A percentile compares a stretch with the other conserved stretches of the same genome.
phyloP scores from a whole-genome alignment of 2,329 filamentous ascomycete genomes.

The Trichoderma hamatum region DNA sequence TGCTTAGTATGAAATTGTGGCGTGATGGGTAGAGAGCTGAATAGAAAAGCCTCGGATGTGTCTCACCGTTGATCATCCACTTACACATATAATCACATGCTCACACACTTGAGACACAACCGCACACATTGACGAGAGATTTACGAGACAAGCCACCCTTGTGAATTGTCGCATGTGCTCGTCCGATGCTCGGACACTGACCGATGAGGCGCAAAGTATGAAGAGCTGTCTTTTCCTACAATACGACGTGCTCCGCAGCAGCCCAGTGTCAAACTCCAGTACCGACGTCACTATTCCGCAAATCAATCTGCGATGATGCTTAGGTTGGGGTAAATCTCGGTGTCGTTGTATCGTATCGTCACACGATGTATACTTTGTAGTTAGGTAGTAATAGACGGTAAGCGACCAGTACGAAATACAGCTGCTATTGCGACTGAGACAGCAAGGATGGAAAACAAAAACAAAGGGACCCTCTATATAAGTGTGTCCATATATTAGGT shows the following conservation, averaged over 20 bases:
- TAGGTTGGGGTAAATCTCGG: neutral
- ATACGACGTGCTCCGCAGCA: neutral
- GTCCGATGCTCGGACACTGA: neutral
- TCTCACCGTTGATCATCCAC: neutral
- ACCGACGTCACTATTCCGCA: neutral
- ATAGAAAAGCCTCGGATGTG: neutral
- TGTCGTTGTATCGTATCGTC: neutral
- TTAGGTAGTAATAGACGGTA: too few relatives aligned
- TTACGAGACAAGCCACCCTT: neutral
- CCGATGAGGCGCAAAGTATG: neutral
- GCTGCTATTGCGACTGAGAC: too few relatives aligned
- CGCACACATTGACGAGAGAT: neutral
- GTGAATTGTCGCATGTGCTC: too few relatives aligned
- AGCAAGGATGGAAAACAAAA: neutral
- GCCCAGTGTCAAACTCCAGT: neutral
- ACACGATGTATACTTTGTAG: too few relatives aligned
- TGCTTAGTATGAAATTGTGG: neutral
- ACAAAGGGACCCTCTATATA: neutral
- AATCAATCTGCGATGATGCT: neutral
- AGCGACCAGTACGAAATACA: too few relatives aligned
- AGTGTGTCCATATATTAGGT: neutral
- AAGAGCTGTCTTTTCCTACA: neutral
- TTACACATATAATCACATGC: neutral
- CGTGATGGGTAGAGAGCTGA: neutral
- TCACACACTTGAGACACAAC: neutral